Conservation (phyloP, 306 rosid species). For the Vigna nakashimae region DNA sequence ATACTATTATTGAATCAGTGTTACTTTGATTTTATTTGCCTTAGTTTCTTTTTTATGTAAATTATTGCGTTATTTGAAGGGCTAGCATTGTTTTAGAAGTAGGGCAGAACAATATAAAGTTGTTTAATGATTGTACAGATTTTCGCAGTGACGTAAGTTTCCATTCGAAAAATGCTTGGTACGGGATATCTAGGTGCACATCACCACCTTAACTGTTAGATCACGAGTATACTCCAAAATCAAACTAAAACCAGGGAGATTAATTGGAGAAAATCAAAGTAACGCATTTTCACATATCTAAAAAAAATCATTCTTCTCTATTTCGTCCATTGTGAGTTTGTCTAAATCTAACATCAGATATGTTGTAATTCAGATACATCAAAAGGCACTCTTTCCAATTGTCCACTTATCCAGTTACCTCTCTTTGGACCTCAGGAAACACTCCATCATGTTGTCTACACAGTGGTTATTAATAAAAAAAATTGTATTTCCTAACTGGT, state of each 20-base stretch:
- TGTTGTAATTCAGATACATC: neutral
- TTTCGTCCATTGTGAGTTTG: too few species aligned
- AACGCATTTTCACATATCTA: neutral
- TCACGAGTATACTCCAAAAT: neutral
- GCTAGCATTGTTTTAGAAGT: neutral
- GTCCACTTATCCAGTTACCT: neutral
- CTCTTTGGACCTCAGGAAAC: neutral
- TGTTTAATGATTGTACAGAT: neutral
- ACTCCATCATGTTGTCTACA: neutral
- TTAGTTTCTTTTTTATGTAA: neutral
- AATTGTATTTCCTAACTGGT: neutral
- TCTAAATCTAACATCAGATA: conserved; percentile 8
- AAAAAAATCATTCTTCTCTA: neutral
- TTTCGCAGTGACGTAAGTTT: neutral
- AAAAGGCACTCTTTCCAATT: neutral
- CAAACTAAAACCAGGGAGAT: neutral
- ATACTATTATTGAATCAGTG: neutral
- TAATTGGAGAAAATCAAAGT: neutral
- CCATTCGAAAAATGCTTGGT: neutral
- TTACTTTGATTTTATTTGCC: neutral
- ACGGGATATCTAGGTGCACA: neutral
- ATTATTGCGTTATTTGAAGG: neutral
- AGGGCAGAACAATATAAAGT: neutral
- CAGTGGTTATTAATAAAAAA: neutral
- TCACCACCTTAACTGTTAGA: neutral